These are phyloP conservation scores for Strobilomyces echinocephalus DNA, from an alignment of 768 basidiomycete species.

Conservation along the genomic window DNA sequence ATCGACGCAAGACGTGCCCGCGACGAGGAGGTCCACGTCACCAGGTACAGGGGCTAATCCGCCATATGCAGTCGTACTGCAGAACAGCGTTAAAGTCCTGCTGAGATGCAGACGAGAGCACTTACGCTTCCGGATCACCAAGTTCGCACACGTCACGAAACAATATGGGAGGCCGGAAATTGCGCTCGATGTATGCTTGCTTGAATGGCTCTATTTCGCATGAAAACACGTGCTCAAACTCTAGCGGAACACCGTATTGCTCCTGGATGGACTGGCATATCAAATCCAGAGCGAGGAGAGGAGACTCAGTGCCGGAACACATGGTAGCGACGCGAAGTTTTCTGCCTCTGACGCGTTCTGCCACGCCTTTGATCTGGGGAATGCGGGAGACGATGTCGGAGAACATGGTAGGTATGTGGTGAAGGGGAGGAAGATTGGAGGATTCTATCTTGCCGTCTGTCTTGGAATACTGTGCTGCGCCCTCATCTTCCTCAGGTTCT, in stretches of 20 bases:
- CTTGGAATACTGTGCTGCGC: conserved; percentile 33
- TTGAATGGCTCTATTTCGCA: conserved; percentile 98
- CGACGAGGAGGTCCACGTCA: conserved; percentile 84
- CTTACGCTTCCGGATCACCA: conserved; percentile 72
- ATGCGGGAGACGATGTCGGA: conserved; percentile 64
- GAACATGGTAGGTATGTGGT: conserved; percentile 69
- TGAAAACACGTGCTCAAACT: conserved; percentile 90
- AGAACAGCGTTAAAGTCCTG: conserved; percentile 2
- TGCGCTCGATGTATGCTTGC: conserved; percentile 95
- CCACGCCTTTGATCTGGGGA: conserved; percentile 62
- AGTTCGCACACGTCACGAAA: conserved; percentile 95
- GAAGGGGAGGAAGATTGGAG: conserved; percentile 73
- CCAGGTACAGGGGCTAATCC: conserved; percentile 81
- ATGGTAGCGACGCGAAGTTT: conserved; percentile 93
- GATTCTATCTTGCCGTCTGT: conserved; percentile 42
- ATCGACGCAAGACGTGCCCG: conserved; percentile 95
- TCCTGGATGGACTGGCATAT: conserved; percentile 73
- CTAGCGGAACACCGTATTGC: conserved; percentile 58
- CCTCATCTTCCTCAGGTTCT: conserved; percentile 29
- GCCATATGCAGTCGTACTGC: conserved; percentile 89
- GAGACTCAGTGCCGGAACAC: conserved; percentile 96
- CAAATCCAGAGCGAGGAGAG: conserved; percentile 82
- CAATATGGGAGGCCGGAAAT: conserved; percentile 87
- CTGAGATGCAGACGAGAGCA: conserved; percentile 1
- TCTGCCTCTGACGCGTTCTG: conserved; percentile 64